Evolutionary conservation across 441 rosid species (phyloP).

Genomic region (Aleurites moluccanus): DNA sequence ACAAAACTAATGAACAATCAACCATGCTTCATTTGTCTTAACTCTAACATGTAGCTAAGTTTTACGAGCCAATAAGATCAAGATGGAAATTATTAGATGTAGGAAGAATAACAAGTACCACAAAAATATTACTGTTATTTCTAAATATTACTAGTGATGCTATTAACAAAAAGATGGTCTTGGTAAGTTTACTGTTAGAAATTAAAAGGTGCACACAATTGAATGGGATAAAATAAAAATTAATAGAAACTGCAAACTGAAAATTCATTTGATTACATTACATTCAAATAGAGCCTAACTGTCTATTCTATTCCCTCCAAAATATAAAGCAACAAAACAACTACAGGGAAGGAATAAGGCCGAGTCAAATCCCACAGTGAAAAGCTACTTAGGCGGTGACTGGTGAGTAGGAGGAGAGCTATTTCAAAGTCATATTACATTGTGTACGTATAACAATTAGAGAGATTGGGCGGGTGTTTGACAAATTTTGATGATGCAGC

Average conservation of each 20-base stretch:
- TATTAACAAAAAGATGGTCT: background rate
- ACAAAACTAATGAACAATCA: constrained; percentile 5
- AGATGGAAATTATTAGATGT: background rate
- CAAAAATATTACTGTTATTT: too few relatives aligned
- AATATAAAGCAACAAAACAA: constrained; percentile 1
- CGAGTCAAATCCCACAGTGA: background rate
- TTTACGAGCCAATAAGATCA: background rate
- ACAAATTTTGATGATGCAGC: too few relatives aligned
- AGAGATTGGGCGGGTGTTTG: background rate
- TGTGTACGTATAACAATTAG: background rate
- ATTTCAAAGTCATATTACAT: background rate
- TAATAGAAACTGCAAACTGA: too few relatives aligned
- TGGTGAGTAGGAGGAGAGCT: background rate
- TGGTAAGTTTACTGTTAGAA: background rate
- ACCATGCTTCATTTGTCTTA: background rate
- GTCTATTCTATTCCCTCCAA: background rate
- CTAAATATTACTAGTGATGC: background rate
- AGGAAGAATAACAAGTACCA: background rate
- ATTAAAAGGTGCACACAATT: too few relatives aligned
- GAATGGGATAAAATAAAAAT: too few relatives aligned
- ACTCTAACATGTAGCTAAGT: background rate
- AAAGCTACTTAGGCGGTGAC: background rate
- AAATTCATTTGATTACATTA: too few relatives aligned
- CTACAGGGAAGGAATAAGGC: background rate
- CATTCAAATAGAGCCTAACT: background rate